Conservation (phyloP, 2,329 filamentous ascomycete genomes). For the Microdochium nivale region DNA sequence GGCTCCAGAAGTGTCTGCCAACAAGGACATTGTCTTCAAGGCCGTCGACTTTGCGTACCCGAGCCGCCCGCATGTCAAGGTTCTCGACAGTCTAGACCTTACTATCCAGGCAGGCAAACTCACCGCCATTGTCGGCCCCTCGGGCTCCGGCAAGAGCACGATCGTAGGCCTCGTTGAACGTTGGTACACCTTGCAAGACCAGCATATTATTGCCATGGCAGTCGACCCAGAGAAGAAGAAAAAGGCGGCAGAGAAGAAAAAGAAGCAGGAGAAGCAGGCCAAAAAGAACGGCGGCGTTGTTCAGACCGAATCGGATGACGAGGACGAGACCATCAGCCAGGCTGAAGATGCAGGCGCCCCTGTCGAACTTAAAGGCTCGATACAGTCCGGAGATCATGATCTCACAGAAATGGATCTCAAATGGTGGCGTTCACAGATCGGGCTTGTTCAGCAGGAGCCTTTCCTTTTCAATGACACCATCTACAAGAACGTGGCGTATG, state of each 20-base stretch:
- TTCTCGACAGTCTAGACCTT: conserved; percentile 51
- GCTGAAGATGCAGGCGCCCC: conserved; percentile 28
- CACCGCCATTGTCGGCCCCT: conserved; percentile 66
- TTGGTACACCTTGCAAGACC: conserved; percentile 57
- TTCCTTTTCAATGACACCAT: conserved; percentile 61
- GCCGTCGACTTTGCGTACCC: conserved; percentile 69
- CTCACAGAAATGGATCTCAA: conserved; percentile 52
- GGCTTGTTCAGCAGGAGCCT: conserved; percentile 60
- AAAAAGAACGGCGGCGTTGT: conserved; percentile 17
- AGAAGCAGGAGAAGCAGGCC: conserved; percentile 17
- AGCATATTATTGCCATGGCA: conserved; percentile 41
- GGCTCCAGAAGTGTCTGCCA: conserved; percentile 39
- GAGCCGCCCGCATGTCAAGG: conserved; percentile 52
- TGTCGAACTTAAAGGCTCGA: conserved; percentile 39
- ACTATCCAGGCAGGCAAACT: conserved; percentile 55
- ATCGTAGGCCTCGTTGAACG: conserved; percentile 63
- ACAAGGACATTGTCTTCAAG: conserved; percentile 49
- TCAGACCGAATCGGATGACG: conserved; percentile 18
- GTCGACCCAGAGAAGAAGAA: conserved; percentile 37
- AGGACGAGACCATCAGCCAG: conserved; percentile 9
- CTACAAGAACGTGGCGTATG: conserved; percentile 52
- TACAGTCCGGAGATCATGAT: conserved; percentile 43
- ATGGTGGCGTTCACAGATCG: conserved; percentile 55
- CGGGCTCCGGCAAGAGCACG: conserved; percentile 67
- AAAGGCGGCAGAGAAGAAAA: conserved; percentile 28